Base-by-base conservation (phyloP, 202 grass and related monocot species). In the Alloteropsis angusta region DNA sequence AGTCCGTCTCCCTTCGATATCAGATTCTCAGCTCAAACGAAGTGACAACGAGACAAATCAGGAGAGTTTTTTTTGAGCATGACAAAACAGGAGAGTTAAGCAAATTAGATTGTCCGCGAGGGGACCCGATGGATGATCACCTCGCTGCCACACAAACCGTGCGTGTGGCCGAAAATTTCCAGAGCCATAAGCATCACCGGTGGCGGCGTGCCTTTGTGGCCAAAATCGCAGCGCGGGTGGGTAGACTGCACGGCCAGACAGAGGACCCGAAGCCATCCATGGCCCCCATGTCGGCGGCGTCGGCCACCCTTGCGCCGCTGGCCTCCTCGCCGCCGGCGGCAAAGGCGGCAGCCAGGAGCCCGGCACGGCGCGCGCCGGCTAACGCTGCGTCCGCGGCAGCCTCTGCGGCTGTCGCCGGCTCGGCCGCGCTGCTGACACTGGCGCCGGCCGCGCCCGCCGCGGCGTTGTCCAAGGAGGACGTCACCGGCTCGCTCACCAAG, bases 401-500 rank as follows among this genome's bases (percentile, higher is more conserved):
- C 0, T 75, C 59, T 45, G 38, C 75, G 77, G 75, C 75, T 18
- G 3, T 26, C 0, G 42, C 86, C 48, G 61, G 65, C 48, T 55
- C 75, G 17, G 28, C 44, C 38, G 68, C 85, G 13, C 60, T 87
- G 54, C 36, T 89, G 65, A 16, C 65, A 0, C 49, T 7, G 77
- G 52, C 66, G 38, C 87, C 74, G 26, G 87, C 81, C 55, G 85
- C 85, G 22, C 77, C 77, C 36, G 95, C 92, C 45, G 87, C 74
- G 16, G 68, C 83, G 54, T 76, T 97, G 7, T 90, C 89, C 60
- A 98, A 93, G 79, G 92, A 95, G 43, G 92, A 87, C 48, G 88
- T 95, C 75, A 30, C 91, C 75, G 72, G 75, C 2, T 95, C 92
- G 41, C 65, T 98, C 34, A 86, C 67, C 78, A 95, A 88, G 92